Evolutionary conservation across 371 early-diverging fungal genomes (phyloP), one percentile per base, ranked within the genome.

Genomic region (Rhizopus sp.): DNA sequence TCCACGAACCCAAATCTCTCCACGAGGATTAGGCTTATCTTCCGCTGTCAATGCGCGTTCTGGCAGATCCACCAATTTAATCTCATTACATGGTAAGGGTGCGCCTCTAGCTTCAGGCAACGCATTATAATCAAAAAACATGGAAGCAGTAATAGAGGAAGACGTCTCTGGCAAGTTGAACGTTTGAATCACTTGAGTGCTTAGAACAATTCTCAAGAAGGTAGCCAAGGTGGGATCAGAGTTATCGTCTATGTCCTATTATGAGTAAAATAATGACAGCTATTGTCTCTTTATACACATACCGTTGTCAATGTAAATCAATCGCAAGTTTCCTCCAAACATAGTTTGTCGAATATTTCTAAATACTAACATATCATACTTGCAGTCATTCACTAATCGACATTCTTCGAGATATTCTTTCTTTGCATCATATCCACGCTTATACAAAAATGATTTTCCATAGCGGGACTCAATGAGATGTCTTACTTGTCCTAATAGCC

Each of bases 311-410:
- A 82, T 58, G 30, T 68, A 73, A 34, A 86, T 54, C 50, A 89
- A 58, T 31, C 85, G 73, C 37, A 98, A 77, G 35, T 87, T 69
- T 17, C 97, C 97, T 46, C 99, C 99, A 59, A 99, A 88, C 29
- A 89, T 69, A 38, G 78, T 83, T 55, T 70, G 71, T 29, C 70
- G 70, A 48, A 77, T 75, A 48, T 72, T 72, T 42, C 80, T 69
- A 55, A 77, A 80, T 7, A 77, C 77, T 31, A 80, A 55, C 77
- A 73, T 75, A 37, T 80, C 80, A 31, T 77, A 80, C 45, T 66
- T 76, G 55, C 73, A 74, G 35, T 80, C 77, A 38, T 57, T 64
- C 2, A 80, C 70, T 32, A 76, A 49, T 7, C 77, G 72, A 45
- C 80, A 69, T 45, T 80, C 73, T 17, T 60, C 47, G 47, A 80